A percentile compares a stretch with the other conserved stretches of the same genome.
Evolutionary conservation across 2,329 filamentous ascomycete species (phyloP).

Genomic region (Dendrostoma leiphaemia): DNA sequence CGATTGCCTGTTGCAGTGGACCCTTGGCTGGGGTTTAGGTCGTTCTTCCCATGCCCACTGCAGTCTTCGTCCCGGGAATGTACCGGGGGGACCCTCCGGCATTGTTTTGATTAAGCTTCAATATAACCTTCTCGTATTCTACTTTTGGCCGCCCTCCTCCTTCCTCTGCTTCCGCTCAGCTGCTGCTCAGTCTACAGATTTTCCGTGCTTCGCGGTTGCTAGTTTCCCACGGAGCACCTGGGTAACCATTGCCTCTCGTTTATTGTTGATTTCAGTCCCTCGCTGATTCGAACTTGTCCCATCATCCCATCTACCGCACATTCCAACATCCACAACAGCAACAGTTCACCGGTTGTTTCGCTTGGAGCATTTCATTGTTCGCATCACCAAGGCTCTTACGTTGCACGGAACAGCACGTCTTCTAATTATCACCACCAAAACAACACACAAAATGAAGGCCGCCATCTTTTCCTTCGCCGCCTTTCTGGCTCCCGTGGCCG

Average conservation of each 20-base stretch:
- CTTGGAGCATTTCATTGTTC: too few relatives aligned
- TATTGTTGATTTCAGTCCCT: not conserved
- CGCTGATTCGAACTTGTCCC: not conserved
- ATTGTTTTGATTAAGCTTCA: slow-evolving; percentile 7
- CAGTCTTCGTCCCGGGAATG: not conserved
- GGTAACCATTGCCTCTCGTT: not conserved
- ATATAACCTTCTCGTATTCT: slow-evolving; percentile 10
- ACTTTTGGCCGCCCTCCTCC: not conserved
- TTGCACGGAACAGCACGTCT: too few relatives aligned
- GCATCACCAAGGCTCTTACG: not conserved
- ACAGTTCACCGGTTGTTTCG: too few relatives aligned
- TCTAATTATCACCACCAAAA: not conserved
- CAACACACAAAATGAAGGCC: slow-evolving; percentile 39
- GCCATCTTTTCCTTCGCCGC: slow-evolving; percentile 39
- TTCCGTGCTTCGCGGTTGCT: slow-evolving; percentile 7
- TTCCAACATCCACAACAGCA: not conserved
- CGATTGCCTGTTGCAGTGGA: not conserved
- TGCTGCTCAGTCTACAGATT: slow-evolving; percentile 5
- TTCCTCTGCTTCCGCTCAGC: not conserved
- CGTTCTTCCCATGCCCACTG: slow-evolving; percentile 2
- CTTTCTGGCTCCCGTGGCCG: slow-evolving; percentile 32
- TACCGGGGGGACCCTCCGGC: not conserved
- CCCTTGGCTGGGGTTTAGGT: not conserved
- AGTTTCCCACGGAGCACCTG: not conserved
- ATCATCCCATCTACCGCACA: not conserved